These are phyloP conservation scores for Debaryomyces udenii DNA, from an alignment of 1,139 yeast species.

Conservation along the genomic window DNA sequence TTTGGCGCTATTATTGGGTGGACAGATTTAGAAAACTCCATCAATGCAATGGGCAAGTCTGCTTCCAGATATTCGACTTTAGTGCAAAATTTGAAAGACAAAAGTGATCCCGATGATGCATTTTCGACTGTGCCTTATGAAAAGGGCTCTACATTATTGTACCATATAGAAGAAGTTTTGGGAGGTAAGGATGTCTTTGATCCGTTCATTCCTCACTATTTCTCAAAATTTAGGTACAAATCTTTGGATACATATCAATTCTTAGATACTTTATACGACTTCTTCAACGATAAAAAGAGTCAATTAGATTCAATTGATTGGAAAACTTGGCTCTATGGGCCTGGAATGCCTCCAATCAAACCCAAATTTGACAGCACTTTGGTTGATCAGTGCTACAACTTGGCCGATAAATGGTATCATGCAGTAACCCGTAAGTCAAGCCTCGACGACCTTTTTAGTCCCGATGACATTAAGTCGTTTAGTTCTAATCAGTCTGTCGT, in stretches of 20 bases:
- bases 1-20: slow-evolving; percentile 87
- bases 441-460: slow-evolving; percentile 20
- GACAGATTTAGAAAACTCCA: slow-evolving; percentile 72
- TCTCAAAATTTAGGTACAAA: slow-evolving; percentile 63
- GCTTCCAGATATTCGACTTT: slow-evolving; percentile 62
- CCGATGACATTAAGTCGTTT: slow-evolving; percentile 56
- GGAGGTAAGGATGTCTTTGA: slow-evolving; percentile 71
- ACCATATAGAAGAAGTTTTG: slow-evolving; percentile 65
- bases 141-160: slow-evolving; percentile 82
- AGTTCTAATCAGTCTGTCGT: slow-evolving; percentile 78
- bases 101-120: slow-evolving; percentile 84
- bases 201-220: slow-evolving; percentile 78
- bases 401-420: slow-evolving; percentile 68
- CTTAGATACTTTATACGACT: slow-evolving; percentile 71
- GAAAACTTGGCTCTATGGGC: slow-evolving; percentile 77
- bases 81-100: slow-evolving; percentile 68
- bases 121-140: slow-evolving; percentile 90
- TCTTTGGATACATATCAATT: slow-evolving; percentile 85
- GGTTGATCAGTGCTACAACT: slow-evolving; percentile 69
- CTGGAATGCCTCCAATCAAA: slow-evolving; percentile 83
- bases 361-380: slow-evolving; percentile 78
- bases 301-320: slow-evolving; percentile 73
- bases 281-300: slow-evolving; percentile 51
- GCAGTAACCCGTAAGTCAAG: slow-evolving; percentile 24
- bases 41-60: slow-evolving; percentile 59